Base-by-base conservation (phyloP, 176 grass and related monocot genomes). In the Poa pratensis region DNA sequence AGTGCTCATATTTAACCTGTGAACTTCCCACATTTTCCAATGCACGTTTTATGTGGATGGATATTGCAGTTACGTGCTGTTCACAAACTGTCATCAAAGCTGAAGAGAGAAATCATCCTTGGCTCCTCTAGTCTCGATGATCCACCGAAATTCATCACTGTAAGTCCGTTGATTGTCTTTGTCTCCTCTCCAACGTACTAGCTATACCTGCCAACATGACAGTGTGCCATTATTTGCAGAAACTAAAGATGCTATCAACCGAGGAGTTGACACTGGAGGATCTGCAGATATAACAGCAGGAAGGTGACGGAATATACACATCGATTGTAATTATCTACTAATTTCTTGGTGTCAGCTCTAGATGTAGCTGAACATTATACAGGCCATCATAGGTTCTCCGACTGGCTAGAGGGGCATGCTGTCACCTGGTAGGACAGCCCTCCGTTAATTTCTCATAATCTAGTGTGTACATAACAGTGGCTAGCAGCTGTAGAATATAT, bases 51-150 rank as follows among this genome's bases (percentile, higher is more conserved):
- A 69, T 48, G 64, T 68, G 23, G 73, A 89, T 81, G 79, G 45
- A 24, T 82, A 17, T 80, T 61, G 18, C 88, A 94, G 94, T 73
- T 97, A 63, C 90, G 90, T 0, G 88, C 75, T 20, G 88, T 90
- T 52, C 94, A 97, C 88, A 97, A 92, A 82, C 90, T 97, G 50
- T 80, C 88, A 15, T 70, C 81, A 13, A 97, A 97, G 87, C 88
- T 97, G 22, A 91, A 94, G 69, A 87, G 90, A 77, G 92, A 97
- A 78, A 92, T 97, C 59, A 92, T 97, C 59, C 88, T 97, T 42
- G 94, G 92, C 34, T 94, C 92, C 0, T 89, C 94, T 65, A 97
- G 94, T 79, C 88, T 97, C 1, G 90, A 97, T 83, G 90, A 97
- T 83, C 94, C 94, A 89, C 81, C 77, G 14, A 84, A 90, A 57